Conservation (phyloP, 345 rosid species). For the Anacardium occidentale region DNA sequence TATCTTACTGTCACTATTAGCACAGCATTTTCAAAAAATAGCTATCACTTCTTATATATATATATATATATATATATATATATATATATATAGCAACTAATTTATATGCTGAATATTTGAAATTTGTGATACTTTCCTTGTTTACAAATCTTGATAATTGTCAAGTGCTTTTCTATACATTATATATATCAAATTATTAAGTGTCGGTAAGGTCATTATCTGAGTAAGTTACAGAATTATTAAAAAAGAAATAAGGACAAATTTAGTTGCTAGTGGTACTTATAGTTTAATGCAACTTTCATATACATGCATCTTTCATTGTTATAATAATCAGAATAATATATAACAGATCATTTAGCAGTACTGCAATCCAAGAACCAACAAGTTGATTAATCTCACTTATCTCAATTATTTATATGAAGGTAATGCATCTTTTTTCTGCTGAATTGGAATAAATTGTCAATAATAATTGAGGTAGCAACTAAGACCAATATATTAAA, state of each 20-base stretch:
- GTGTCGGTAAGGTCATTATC: constrained; percentile 33
- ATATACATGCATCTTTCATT: constrained; percentile 6
- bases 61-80: neutral
- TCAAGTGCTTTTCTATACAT: constrained; percentile 2
- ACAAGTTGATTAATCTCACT: too few relatives aligned
- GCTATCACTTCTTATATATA: neutral
- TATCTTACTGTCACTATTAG: constrained; percentile 5
- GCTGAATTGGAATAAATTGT: too few relatives aligned
- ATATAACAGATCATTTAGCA: neutral
- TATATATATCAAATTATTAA: neutral
- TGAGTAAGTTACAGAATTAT: neutral
- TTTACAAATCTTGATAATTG: constrained; percentile 12
- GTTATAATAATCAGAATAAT: constrained; percentile 13
- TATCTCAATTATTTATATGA: too few relatives aligned
- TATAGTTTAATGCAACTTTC: constrained; percentile 18
- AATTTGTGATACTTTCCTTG: neutral
- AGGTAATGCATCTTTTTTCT: too few relatives aligned
- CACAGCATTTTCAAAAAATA: neutral
- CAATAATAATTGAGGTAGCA: too few relatives aligned
- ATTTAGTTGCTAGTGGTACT: constrained; percentile 24
- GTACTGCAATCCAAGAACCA: neutral
- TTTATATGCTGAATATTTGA: neutral
- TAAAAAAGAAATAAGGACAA: constrained; percentile 29
- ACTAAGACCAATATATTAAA: too few relatives aligned
- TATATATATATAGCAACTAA: too few relatives aligned